phyloP scores from a whole-genome alignment of 2,329 filamentous ascomycete genomes.

The Alternaria hordeiaustralica region DNA sequence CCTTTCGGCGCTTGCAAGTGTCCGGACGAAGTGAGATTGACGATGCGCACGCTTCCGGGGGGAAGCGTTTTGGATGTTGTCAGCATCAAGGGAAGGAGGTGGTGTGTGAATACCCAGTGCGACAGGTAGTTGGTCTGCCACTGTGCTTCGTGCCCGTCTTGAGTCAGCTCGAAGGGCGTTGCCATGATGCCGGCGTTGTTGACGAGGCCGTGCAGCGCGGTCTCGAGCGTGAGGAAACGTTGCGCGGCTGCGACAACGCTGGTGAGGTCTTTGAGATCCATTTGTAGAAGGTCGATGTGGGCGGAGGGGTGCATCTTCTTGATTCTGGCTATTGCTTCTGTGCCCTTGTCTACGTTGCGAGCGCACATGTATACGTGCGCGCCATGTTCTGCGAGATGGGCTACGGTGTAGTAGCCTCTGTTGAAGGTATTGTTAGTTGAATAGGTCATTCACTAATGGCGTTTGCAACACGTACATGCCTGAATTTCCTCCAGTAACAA shows the following conservation, averaged over 20 bases:
- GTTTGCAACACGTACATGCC: conserved; percentile 8
- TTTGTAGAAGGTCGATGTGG: conserved; percentile 29
- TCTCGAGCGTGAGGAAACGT: conserved; percentile 26
- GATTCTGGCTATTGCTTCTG: conserved; percentile 45
- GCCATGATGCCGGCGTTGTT: conserved; percentile 51
- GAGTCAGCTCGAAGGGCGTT: conserved; percentile 36
- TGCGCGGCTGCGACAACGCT: conserved; percentile 44
- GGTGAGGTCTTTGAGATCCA: conserved; percentile 46
- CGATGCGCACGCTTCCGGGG: conserved; percentile 39
- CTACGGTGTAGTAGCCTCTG: conserved; percentile 23
- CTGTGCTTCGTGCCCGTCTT: conserved; percentile 55
- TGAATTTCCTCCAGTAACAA: conserved; percentile 14
- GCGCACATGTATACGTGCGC: conserved; percentile 40
- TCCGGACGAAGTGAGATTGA: conserved; percentile 25
- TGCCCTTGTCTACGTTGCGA: conserved; percentile 50
- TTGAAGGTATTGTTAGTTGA: not conserved
- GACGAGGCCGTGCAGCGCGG: conserved; percentile 49
- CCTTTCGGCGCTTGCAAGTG: conserved; percentile 17
- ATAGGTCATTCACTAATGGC: not conserved
- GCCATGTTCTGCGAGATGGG: conserved; percentile 21
- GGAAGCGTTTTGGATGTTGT: conserved; percentile 29
- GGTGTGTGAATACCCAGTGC: conserved; percentile 51
- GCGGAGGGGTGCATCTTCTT: conserved; percentile 36
- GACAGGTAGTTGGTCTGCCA: conserved; percentile 57
- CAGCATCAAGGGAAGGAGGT: conserved; percentile 43